These are phyloP conservation scores for Starmerella lactis-condensi DNA, from an alignment of 805 yeast species.

Conservation along the genomic window DNA sequence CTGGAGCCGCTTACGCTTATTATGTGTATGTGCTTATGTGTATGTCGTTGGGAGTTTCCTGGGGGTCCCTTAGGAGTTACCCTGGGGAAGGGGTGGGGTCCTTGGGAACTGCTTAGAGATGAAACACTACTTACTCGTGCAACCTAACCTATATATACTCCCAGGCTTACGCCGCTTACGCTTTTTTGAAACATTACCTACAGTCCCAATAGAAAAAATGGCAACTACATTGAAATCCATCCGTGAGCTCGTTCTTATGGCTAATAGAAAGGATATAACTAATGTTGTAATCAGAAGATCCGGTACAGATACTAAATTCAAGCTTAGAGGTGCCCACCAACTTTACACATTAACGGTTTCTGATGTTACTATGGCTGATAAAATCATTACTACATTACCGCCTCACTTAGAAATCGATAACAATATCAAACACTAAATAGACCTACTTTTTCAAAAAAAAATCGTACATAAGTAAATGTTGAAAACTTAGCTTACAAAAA, in stretches of 20 bases:
- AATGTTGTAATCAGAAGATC: constrained; percentile 88
- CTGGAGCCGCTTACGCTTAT: no score
- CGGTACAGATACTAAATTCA: constrained; percentile 89
- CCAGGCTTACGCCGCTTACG: no score
- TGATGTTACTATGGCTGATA: constrained; percentile 93
- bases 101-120: no score
- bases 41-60: no score
- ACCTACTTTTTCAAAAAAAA: constrained; percentile 1
- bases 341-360: constrained; percentile 88
- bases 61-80: no score
- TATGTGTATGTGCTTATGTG: no score
- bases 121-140: no score
- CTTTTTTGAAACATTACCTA: no score
- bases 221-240: constrained; percentile 71
- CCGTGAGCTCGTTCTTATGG: constrained; percentile 91
- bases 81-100: no score
- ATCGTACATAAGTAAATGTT: background rate
- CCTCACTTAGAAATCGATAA: constrained; percentile 31
- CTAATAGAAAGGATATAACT: constrained; percentile 68
- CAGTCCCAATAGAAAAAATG: constrained; percentile 11
- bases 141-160: no score
- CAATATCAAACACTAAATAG: background rate
- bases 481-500: background rate
- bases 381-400: constrained; percentile 93
- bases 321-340: constrained; percentile 90